A percentile compares a stretch with the other conserved stretches of the same genome.
Conservation (phyloP, 2,329 filamentous ascomycete species). For the Talaromyces sp. region DNA sequence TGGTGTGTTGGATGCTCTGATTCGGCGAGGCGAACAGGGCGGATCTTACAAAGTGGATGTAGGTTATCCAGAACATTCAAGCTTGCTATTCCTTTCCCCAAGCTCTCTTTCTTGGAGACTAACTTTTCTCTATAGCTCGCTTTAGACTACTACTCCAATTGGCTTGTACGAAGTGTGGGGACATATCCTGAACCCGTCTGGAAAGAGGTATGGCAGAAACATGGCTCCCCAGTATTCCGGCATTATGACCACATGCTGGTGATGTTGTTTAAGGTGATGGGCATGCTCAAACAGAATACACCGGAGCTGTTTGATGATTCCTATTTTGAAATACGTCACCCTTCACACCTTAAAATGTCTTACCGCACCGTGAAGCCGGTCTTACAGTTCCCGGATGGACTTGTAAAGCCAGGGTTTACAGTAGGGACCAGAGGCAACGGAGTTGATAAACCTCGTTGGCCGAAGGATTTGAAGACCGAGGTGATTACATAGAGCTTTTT, state of each 20-base stretch:
- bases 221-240: constrained; percentile 45
- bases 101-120: not conserved
- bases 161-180: constrained; percentile 38
- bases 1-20: constrained; percentile 40
- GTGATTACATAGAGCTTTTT: constrained; percentile 3
- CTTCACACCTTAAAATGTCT: constrained; percentile 30
- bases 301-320: constrained; percentile 41
- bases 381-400: constrained; percentile 33
- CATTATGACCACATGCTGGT: constrained; percentile 47
- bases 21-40: constrained; percentile 36
- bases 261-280: constrained; percentile 36
- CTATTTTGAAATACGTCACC: constrained; percentile 45
- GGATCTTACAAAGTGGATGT: constrained; percentile 41
- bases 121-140: constrained; percentile 17
- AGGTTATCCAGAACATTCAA: not conserved
- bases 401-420: constrained; percentile 42
- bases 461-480: constrained; percentile 29
- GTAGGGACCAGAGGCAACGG: constrained; percentile 50
- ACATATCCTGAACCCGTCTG: constrained; percentile 43
- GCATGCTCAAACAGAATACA: constrained; percentile 33
- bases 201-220: constrained; percentile 44
- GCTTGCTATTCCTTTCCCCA: not conserved
- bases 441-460: constrained; percentile 46
- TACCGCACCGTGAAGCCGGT: constrained; percentile 43
- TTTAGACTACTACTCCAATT: constrained; percentile 40